These are phyloP conservation scores for Colletotrichum spinosum DNA, from an alignment of 2,329 filamentous ascomycete species.

Conservation along the genomic window DNA sequence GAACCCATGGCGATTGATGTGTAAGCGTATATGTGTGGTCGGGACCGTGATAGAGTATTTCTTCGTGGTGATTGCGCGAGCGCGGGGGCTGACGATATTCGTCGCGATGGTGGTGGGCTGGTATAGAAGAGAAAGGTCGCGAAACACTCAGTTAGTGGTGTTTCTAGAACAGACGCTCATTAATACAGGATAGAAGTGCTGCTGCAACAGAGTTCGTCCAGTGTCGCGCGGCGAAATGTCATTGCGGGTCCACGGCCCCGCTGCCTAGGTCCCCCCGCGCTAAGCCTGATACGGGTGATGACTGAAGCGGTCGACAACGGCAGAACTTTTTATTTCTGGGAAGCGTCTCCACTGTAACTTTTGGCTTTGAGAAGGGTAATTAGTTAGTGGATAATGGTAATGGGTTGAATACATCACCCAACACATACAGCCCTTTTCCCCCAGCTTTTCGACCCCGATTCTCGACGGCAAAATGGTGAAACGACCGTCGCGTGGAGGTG, in stretches of 20 bases:
- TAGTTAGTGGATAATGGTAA: not conserved
- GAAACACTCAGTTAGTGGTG: not conserved
- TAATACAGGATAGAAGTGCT: no score
- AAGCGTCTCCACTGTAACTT: conserved; percentile 23
- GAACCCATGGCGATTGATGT: conserved; percentile 70
- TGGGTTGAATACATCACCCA: not conserved
- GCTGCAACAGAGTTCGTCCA: not conserved
- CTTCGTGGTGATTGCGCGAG: not conserved
- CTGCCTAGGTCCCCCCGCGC: conserved; percentile 31
- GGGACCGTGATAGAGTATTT: not conserved
- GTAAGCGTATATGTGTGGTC: no score
- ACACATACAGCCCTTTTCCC: not conserved
- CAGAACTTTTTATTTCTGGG: conserved; percentile 40
- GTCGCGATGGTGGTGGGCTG: not conserved
- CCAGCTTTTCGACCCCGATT: not conserved
- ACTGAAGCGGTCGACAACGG: conserved; percentile 30
- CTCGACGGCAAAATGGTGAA: conserved; percentile 55
- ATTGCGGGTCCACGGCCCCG: conserved; percentile 27
- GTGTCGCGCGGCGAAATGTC: conserved; percentile 29
- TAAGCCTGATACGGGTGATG: conserved; percentile 17
- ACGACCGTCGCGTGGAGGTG: conserved; percentile 52
- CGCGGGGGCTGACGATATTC: not conserved
- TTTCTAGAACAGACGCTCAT: conserved; percentile 13
- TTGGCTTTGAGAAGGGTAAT: conserved; percentile 4
- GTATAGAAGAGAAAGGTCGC: not conserved